Conservation (phyloP, 2,329 filamentous ascomycete genomes). For the Neofusicoccum kwambonambiense region DNA sequence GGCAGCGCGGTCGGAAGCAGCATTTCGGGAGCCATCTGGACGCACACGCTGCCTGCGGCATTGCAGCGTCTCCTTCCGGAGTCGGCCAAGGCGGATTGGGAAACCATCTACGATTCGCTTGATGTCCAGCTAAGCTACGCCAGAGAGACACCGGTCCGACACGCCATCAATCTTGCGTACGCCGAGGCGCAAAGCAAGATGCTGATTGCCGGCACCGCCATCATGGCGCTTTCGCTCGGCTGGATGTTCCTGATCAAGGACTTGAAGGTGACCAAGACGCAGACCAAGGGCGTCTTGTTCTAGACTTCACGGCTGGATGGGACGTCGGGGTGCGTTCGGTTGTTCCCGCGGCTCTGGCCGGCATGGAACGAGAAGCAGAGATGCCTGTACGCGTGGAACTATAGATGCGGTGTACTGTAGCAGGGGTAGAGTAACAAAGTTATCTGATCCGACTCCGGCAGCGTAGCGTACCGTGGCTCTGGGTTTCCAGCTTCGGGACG, state of each 20-base stretch:
- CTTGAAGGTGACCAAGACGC: constrained; percentile 19
- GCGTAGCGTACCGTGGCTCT: not conserved
- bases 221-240: constrained; percentile 18
- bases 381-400: not conserved
- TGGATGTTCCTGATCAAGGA: constrained; percentile 22
- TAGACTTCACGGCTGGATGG: not conserved
- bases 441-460: not conserved
- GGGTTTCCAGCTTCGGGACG: not conserved
- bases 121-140: constrained; percentile 55
- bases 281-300: constrained; percentile 21
- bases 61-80: constrained; percentile 49
- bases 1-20: constrained; percentile 44
- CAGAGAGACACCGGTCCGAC: constrained; percentile 49
- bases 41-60: constrained; percentile 55
- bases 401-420: not conserved
- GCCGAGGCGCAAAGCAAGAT: constrained; percentile 37
- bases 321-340: not conserved
- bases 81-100: constrained; percentile 36
- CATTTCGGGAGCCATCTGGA: constrained; percentile 65
- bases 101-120: constrained; percentile 52
- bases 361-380: too few relatives aligned
- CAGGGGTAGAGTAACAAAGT: not conserved
- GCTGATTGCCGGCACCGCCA: constrained; percentile 19
- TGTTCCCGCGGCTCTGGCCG: not conserved
- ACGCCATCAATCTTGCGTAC: constrained; percentile 39